A percentile compares a stretch with the other conserved stretches of the same genome.
These are phyloP conservation scores for Drechslerella dactyloides DNA, from an alignment of 2,329 filamentous ascomycete species.

Conservation along the genomic window DNA sequence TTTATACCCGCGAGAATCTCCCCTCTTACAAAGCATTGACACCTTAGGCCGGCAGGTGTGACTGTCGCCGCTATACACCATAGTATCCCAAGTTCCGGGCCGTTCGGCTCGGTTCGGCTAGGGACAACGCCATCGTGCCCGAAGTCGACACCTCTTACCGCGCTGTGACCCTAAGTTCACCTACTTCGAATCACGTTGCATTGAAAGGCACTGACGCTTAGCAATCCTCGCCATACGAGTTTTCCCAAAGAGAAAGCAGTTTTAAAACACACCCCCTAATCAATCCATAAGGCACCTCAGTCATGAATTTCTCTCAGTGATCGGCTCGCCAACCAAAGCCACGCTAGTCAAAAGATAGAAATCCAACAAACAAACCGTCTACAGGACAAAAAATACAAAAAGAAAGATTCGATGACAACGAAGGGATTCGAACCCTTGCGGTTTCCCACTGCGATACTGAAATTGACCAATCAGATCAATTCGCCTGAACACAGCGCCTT, in stretches of 20 bases:
- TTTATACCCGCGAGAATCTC: no score
- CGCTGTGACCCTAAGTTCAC: no score
- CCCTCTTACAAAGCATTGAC: background rate
- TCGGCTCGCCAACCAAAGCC: background rate
- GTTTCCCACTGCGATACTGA: constrained; percentile 54
- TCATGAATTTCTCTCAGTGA: no score
- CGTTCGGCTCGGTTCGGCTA: background rate
- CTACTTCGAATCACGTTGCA: no score
- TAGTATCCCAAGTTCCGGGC: background rate
- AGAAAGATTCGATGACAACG: constrained; percentile 48
- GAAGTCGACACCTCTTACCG: no score
- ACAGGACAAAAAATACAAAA: constrained; percentile 13
- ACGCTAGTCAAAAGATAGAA: constrained; percentile 9
- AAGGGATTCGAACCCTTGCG: constrained; percentile 53
- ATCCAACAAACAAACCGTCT: constrained; percentile 17
- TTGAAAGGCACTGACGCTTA: no score
- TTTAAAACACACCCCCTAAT: no score
- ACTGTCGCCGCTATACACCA: no score
- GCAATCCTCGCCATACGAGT: no score
- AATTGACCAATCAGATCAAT: constrained; percentile 47
- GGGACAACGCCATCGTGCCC: no score
- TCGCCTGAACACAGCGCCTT: constrained; percentile 53
- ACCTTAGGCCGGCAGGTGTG: background rate
- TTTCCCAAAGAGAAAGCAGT: no score
- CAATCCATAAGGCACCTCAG: no score